Base-by-base conservation (phyloP, 345 rosid species). In the Carallia brachiata region DNA sequence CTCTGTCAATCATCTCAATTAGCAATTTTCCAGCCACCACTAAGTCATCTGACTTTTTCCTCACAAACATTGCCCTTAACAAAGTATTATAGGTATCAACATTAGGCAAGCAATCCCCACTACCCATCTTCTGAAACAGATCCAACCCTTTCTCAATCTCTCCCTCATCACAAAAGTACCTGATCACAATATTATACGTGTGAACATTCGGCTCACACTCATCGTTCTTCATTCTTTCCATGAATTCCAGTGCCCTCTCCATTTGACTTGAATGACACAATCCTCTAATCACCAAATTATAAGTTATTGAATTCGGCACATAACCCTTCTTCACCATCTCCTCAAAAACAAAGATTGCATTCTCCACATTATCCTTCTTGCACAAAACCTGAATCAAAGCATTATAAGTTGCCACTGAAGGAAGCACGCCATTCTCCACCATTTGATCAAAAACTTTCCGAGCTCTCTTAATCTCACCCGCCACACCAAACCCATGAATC, bases 1-100 rank as follows among this genome's bases (percentile, higher is more conserved):
- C 93, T 79, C 97, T 86, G 77, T 86, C 97, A 76, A 90, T 88
- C 98, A 94, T 94, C 83, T 94, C 93, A 76, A 91, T 72, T 78
- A 91, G 79, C 66, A 89, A 75, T 66, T 86, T 87, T 71, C 97
- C 97, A 34, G 98, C 97, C 59, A 88, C 81, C 70, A 89, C 32
- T 81, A 90, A 70, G 80, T 94, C 96, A 61, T 86, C 88, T 0
- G 91, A 75, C 77, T 64, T 89, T 84, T 91, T 94, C 78, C 95
- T 85, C 68, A 85, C 87, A 83, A 94, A 94, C 96, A 94, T 94
- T n/a, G 90, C 80, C 65, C 81, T 82, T n/a, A 91, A 88, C 72
- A 90, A 73, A 23, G 91, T 64, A 73, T 94, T 91, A 65, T 94
- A 91, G 0, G 97, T 94, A 78, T 94, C 98, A 74, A 94, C 68